phyloP scores from a whole-genome alignment of 1,284 basidiomycete species.

The Apiotrichum sp. region DNA sequence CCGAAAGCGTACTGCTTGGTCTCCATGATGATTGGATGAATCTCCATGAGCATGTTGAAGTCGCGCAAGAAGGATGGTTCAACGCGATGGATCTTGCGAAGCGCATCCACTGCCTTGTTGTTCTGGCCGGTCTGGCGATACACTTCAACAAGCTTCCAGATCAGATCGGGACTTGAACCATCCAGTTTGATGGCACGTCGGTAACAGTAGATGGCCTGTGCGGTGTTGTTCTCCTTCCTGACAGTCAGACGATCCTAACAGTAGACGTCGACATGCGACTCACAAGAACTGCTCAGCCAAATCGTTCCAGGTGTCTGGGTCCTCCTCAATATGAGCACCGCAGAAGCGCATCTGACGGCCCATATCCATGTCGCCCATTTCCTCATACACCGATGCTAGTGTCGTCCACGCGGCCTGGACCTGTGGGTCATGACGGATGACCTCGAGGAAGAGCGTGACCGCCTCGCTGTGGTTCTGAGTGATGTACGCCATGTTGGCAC shows the following conservation, averaged over 20 bases:
- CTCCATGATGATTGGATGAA: slow-evolving; percentile 71
- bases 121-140: slow-evolving; percentile 70
- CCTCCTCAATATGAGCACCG: slow-evolving; percentile 78
- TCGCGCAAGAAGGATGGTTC: slow-evolving; percentile 69
- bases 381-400: slow-evolving; percentile 70
- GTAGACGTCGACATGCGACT: slow-evolving; percentile 11
- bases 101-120: slow-evolving; percentile 67
- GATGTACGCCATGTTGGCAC: slow-evolving; percentile 82
- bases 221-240: slow-evolving; percentile 63
- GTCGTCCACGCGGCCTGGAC: slow-evolving; percentile 80
- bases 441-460: slow-evolving; percentile 76
- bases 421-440: slow-evolving; percentile 86
- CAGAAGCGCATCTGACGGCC: slow-evolving; percentile 80
- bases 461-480: slow-evolving; percentile 61
- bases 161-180: slow-evolving; percentile 70
- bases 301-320: slow-evolving; percentile 80
- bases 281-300: slow-evolving; percentile 70
- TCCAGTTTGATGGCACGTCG: slow-evolving; percentile 75
- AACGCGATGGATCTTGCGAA: slow-evolving; percentile 59
- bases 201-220: slow-evolving; percentile 89
- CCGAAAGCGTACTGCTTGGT: slow-evolving; percentile 61
- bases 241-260: slow-evolving; percentile 2
- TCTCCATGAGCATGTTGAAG: slow-evolving; percentile 68
- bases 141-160: slow-evolving; percentile 84
- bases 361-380: slow-evolving; percentile 61